These are phyloP conservation scores for Eucalyptus shirleyi DNA, from an alignment of 345 rosid species.

Conservation along the genomic window DNA sequence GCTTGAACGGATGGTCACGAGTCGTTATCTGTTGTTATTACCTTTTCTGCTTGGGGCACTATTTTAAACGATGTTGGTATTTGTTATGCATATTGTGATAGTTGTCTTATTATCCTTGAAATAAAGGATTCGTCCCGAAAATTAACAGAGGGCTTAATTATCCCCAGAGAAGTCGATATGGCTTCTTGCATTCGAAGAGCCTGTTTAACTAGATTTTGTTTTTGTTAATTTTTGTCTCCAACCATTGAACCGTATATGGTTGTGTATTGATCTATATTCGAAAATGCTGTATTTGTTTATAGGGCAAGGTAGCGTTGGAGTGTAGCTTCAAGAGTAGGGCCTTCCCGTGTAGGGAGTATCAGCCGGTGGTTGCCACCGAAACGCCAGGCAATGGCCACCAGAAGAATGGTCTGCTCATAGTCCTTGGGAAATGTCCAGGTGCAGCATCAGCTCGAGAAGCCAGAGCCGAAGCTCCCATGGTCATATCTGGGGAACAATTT, in stretches of 20 bases:
- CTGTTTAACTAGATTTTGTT: background rate
- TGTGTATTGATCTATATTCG: background rate
- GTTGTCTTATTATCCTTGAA: background rate
- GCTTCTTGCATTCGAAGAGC: background rate
- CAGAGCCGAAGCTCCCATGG: background rate
- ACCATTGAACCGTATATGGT: background rate
- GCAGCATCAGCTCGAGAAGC: background rate
- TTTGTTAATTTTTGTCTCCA: too few relatives aligned
- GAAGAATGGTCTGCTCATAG: background rate
- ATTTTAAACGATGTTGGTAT: background rate
- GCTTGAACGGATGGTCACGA: background rate
- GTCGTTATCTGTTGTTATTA: background rate
- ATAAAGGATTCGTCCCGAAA: background rate
- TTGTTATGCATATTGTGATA: background rate
- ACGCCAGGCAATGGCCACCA: background rate
- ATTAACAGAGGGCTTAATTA: background rate
- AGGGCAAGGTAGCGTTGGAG: background rate
- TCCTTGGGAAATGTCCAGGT: background rate
- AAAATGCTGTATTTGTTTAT: background rate
- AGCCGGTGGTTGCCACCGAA: background rate
- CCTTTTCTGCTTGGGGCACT: background rate
- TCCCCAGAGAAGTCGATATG: background rate
- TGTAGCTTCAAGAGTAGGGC: background rate
- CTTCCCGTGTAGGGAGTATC: background rate
- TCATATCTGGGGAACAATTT: background rate